Evolutionary conservation across 305 asterid genomes (phyloP), one percentile per base, ranked within the genome.

Genomic region (Euphrasia arctica): DNA sequence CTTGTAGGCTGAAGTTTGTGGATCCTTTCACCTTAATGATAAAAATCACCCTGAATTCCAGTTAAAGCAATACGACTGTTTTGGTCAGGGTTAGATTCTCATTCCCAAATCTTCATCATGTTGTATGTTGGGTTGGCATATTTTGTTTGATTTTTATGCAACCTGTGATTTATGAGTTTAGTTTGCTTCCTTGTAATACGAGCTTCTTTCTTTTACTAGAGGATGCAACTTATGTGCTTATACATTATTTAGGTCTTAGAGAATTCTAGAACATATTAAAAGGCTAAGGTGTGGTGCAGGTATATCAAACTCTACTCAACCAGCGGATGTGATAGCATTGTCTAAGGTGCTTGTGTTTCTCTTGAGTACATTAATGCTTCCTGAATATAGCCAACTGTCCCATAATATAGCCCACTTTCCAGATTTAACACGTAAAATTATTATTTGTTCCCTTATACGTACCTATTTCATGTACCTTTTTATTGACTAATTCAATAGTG

Each of bases 1-100:
- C 77, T 62, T 73, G 73, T 81, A 93, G 99, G 97, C 97, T 61
- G 91, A 90, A 79, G 97, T 88, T 12, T 74, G 83, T 56, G 92
- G 97, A 15, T 76, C 94, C 31, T 70, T 78, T 63, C 80, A 85
- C 25, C 59, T 83, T 28, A 88, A 90, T 63, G 95, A 75, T 50
- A 80, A 77, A 66, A 74, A 72, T 70, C 83, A 70, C 64, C 77
- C 84, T 56, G 97, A 93, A 54, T 88, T 79, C 72, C 89, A 83
- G 45, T 70, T 93, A 72, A 83, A 85, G 78, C 74, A 77, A 62
- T 82, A 78, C 64, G 96, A 90, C 74, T 90, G 76, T 71, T 93
- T 93, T 74, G 95, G 97, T 52, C 91, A 83, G 42, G 95, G 97
- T 93, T 80, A 79, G 96, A 74, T 71, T 58, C 71, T 12, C 18